Evolutionary conservation across 2,329 filamentous ascomycete genomes (phyloP).

Genomic region (Aciculosporium take): DNA sequence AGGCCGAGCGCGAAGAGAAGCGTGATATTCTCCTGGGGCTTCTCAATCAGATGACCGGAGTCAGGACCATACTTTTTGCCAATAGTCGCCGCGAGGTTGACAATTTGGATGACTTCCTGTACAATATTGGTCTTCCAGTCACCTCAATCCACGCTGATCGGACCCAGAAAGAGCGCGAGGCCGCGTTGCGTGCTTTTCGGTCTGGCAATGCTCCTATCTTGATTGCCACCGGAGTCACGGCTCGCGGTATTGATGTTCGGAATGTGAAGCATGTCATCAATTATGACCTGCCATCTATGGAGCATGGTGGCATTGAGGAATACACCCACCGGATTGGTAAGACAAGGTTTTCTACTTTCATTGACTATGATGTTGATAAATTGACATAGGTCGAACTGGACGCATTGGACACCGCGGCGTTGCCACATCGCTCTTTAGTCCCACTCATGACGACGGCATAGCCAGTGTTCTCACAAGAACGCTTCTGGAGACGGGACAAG

Average conservation of each 20-base stretch:
- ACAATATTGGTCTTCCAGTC: slow-evolving; percentile 62
- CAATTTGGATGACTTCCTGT: slow-evolving; percentile 75
- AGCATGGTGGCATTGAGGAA: slow-evolving; percentile 79
- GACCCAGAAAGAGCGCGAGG: slow-evolving; percentile 82
- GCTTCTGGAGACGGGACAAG: slow-evolving; percentile 64
- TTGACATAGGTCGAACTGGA: slow-evolving; percentile 61
- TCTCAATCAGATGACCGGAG: slow-evolving; percentile 53
- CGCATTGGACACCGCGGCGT: slow-evolving; percentile 79
- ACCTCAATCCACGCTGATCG: slow-evolving; percentile 82
- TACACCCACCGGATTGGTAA: slow-evolving; percentile 89
- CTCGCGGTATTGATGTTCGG: slow-evolving; percentile 76
- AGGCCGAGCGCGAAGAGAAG: slow-evolving; percentile 52
- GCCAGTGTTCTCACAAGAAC: slow-evolving; percentile 64
- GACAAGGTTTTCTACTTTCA: slow-evolving; percentile 11
- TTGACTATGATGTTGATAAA: background rate
- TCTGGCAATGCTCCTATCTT: slow-evolving; percentile 62
- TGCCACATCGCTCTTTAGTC: slow-evolving; percentile 77
- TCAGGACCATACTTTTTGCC: slow-evolving; percentile 78
- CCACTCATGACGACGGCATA: slow-evolving; percentile 56
- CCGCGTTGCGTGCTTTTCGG: slow-evolving; percentile 77
- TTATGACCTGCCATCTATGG: slow-evolving; percentile 63
- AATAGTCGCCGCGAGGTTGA: slow-evolving; percentile 70
- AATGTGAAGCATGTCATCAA: slow-evolving; percentile 90
- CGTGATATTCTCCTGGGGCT: slow-evolving; percentile 57
- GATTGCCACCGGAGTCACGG: slow-evolving; percentile 72